Base-by-base conservation (phyloP, 2,329 filamentous ascomycete species). In the Trichoderma polysporum region DNA sequence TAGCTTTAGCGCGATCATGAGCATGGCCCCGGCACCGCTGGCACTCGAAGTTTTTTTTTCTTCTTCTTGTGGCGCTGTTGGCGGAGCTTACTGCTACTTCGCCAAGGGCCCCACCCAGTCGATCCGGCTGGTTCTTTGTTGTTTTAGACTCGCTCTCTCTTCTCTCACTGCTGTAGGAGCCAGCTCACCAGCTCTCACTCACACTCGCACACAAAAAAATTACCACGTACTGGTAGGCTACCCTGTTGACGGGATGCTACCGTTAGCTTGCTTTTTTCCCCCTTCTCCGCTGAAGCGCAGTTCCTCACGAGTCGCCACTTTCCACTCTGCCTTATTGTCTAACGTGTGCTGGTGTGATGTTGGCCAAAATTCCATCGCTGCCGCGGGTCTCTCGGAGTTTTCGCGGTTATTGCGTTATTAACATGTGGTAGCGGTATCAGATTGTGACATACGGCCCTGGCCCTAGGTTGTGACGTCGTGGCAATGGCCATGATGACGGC, bases 121-220 rank as follows among this genome's bases (percentile, higher is more conserved):
- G 60, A 68, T 68, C 62, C 47, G 53, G 66, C 50, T 50, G 60
- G 54, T 35, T 49, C 60, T 47, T 53, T 52, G 62, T 64, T 58
- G 27, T 29, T 53, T 65, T 39, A 31, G 62, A 65, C 27, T 31
- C 35, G 22, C 19, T 41, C 12, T 33, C 50, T 39, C 54, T 27
- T 22, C 29, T 31, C 12, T 33, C n/a, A n/a, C n/a, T n/a, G n/a
- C n/a, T n/a, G n/a, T n/a, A n/a, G n/a, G n/a, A n/a, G n/a, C n/a
- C n/a, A n/a, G n/a, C n/a, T 29, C 13, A n/a, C 50, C 27, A 33
- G 50, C 17, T 33, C 50, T 53, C n/a, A 33, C 50, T 31, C 53
- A 56, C 8, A 39, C n/a, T n/a, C n/a, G 45, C 22, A 52, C 7
- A 31, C 4, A n/a, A 17, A 25, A 31, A 39, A 39, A 39, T 4